phyloP scores from a whole-genome alignment of 164 flowering plant genomes.

The Stephania cephalantha region DNA sequence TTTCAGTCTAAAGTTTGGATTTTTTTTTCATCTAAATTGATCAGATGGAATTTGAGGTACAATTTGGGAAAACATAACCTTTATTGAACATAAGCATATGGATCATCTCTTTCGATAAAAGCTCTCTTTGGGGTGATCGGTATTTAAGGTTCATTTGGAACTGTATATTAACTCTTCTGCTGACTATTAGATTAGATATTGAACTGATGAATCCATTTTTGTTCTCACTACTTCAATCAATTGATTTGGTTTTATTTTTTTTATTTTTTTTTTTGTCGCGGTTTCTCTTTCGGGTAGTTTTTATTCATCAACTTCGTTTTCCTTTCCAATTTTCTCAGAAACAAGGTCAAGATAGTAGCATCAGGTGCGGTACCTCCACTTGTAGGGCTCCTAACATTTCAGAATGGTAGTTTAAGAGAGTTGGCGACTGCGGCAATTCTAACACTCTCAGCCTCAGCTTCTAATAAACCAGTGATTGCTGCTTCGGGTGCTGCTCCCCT shows the following conservation, averaged over 20 bases:
- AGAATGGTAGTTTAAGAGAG: slow-evolving; percentile 46
- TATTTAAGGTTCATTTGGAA: no score
- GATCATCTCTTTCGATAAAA: neutral
- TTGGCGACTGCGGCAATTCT: slow-evolving; percentile 68
- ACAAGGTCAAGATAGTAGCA: slow-evolving; percentile 57
- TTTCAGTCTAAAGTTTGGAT: neutral
- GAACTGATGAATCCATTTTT: neutral
- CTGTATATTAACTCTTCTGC: neutral
- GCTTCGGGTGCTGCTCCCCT: slow-evolving; percentile 65
- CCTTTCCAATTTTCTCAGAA: slow-evolving; percentile 31
- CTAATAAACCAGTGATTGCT: slow-evolving; percentile 48
- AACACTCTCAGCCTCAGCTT: slow-evolving; percentile 59
- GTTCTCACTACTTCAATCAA: neutral
- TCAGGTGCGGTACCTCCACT: slow-evolving; percentile 71
- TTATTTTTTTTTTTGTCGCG: neutral
- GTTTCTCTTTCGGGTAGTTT: neutral
- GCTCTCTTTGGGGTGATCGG: no score
- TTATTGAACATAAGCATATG: neutral
- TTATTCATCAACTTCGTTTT: neutral
- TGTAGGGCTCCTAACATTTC: slow-evolving; percentile 53
- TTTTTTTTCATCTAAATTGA: neutral
- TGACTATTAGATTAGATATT: neutral
- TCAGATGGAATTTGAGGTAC: neutral
- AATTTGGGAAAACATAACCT: neutral
- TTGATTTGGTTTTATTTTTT: no score